Base-by-base conservation (phyloP, 495 filamentous ascomycete genomes). In the Penicillium antarcticum region DNA sequence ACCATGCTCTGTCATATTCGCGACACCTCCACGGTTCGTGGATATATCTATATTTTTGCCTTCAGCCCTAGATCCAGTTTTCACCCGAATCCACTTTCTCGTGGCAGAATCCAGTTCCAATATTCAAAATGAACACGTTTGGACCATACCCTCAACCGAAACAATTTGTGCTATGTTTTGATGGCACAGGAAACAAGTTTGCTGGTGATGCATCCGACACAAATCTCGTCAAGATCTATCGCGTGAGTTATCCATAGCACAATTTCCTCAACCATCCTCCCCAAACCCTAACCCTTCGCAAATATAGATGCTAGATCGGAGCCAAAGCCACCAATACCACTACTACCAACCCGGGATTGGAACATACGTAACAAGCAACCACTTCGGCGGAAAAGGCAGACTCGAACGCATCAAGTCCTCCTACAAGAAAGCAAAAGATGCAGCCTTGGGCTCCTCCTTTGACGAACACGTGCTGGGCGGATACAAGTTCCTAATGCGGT, bases 171-270 rank as follows among this genome's bases (percentile, higher is more conserved):
- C 73, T 95, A 3, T 95, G 90, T 59, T 95, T 95, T 50, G 91
- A 96, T 63, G 91, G 91, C 21, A 95, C 91, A 0, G 90, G 90
- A 1, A 94, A 95, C 60, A 89, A 91, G 56, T 95, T 94, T 60
- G 76, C 77, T 23, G 88, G 91, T 9, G 87, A 89, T 61, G 83
- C 87, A 40, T 83, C 82, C 8, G 88, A 95, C 61, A 94, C 87
- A 61, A 95, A 94, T 65, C 91, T 95, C 49, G 70, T 96, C 38
- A 96, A 95, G 66, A 91, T 96, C 19, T 96, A 85, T 64, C 70
- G 77, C 19, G 73, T 77, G 60, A 58, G 72, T 69, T 18, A 5
- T 17, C 33, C 39, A 34, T 23, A 3, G 4, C 6, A 23, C 21
- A 23, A 4, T 23, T 23, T 23, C 4, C 21, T 5, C 21, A 23